Conservation (phyloP, 2,329 filamentous ascomycete genomes). For the Cryphonectria radicalis region DNA sequence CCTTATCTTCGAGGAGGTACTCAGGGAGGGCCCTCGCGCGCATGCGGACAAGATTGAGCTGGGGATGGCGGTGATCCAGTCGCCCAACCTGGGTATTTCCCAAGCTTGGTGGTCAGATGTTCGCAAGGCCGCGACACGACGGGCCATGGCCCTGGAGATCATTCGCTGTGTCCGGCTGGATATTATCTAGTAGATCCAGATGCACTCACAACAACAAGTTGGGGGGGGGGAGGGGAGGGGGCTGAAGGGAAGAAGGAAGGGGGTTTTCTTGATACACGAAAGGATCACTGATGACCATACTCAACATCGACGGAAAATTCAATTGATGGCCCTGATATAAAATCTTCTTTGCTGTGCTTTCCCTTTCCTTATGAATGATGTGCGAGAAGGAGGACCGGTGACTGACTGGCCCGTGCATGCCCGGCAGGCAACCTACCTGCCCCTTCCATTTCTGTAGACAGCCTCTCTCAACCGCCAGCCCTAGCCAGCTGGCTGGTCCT, state of each 20-base stretch:
- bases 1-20: neutral
- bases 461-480: no score
- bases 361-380: no score
- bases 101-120: neutral
- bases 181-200: neutral
- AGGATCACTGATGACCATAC: no score
- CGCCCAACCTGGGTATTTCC: neutral
- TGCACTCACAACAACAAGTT: neutral
- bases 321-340: no score
- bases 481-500: no score
- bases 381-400: no score
- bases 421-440: no score
- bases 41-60: neutral
- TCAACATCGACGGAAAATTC: no score
- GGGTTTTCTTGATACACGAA: neutral
- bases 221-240: no score
- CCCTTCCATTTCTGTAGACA: no score
- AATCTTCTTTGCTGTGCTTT: no score
- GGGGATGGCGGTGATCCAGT: neutral
- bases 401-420: no score
- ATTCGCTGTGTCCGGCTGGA: neutral
- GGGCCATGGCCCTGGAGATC: neutral
- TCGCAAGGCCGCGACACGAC: neutral
- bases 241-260: neutral
- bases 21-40: neutral